Evolutionary conservation across 768 basidiomycete species (phyloP).

Genomic region (Auriscalpium microsporum): DNA sequence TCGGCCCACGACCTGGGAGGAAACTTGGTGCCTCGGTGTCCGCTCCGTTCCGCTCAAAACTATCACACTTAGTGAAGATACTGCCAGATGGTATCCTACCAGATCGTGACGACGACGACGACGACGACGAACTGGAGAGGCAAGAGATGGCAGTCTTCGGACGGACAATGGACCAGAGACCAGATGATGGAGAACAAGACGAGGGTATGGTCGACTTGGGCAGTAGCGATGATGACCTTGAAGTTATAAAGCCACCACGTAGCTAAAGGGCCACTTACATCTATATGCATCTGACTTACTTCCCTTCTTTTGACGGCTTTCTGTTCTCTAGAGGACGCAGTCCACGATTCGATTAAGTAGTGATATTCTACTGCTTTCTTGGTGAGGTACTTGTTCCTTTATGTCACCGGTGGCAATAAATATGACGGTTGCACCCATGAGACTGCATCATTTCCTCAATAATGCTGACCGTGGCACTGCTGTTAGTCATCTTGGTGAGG

Average conservation of each 20-base stretch:
- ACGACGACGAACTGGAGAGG: slow-evolving; percentile 24
- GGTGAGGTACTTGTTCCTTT: too few relatives aligned
- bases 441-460: too few relatives aligned
- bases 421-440: too few relatives aligned
- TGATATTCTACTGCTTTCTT: too few relatives aligned
- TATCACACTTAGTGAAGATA: slow-evolving; percentile 4
- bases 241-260: not conserved
- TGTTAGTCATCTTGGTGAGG: too few relatives aligned
- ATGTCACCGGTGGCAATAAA: too few relatives aligned
- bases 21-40: slow-evolving; percentile 20
- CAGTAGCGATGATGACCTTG: slow-evolving; percentile 17
- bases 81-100: slow-evolving; percentile 12
- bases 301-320: too few relatives aligned
- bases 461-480: too few relatives aligned
- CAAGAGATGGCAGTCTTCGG: slow-evolving; percentile 8
- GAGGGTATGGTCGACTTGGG: slow-evolving; percentile 20
- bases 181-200: not conserved
- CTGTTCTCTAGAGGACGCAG: too few relatives aligned
- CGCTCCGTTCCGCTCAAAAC: not conserved
- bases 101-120: slow-evolving; percentile 23
- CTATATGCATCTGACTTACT: too few relatives aligned
- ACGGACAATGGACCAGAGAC: slow-evolving; percentile 1
- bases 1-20: slow-evolving; percentile 55
- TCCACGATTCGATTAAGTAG: too few relatives aligned
- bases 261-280: too few relatives aligned